Conservation (phyloP, 2,329 filamentous ascomycete genomes). For the Beauveria medogensis region DNA sequence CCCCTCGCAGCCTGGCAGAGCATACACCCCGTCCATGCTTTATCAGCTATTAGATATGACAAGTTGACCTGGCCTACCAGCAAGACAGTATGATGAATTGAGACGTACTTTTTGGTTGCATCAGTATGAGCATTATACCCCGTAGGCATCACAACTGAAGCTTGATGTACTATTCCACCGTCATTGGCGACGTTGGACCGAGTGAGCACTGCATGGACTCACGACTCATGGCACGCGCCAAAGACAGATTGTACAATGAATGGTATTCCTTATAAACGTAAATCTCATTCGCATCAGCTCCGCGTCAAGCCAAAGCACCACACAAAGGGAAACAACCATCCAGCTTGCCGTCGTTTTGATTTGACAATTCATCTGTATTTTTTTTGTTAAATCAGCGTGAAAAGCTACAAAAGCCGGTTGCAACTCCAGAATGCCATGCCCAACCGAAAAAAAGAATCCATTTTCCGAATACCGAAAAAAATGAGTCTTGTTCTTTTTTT, state of each 20-base stretch:
- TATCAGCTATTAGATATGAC: background rate
- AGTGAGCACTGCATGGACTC: too few relatives aligned
- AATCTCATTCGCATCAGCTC: background rate
- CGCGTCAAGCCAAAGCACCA: background rate
- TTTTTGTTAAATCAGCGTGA: conserved; percentile 25
- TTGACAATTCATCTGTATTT: conserved; percentile 11
- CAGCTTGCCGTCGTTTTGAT: background rate
- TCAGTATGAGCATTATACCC: background rate
- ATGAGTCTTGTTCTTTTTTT: conserved; percentile 5
- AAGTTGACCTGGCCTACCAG: background rate
- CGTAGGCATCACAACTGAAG: background rate
- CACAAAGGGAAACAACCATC: background rate
- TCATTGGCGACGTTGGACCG: background rate
- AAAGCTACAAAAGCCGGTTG: conserved; percentile 38
- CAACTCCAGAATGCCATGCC: conserved; percentile 40
- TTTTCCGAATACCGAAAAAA: conserved; percentile 28
- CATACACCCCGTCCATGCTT: background rate
- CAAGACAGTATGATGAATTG: conserved; percentile 2
- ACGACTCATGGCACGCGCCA: too few relatives aligned
- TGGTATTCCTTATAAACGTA: background rate
- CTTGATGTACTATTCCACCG: too few relatives aligned
- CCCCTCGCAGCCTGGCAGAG: background rate
- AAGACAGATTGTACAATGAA: background rate
- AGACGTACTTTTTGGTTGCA: background rate
- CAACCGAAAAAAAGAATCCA: conserved; percentile 27